Evolutionary conservation across 2,329 filamentous ascomycete species (phyloP), one percentile per base, ranked within the genome.

Genomic region (Cytospora schulzeri): DNA sequence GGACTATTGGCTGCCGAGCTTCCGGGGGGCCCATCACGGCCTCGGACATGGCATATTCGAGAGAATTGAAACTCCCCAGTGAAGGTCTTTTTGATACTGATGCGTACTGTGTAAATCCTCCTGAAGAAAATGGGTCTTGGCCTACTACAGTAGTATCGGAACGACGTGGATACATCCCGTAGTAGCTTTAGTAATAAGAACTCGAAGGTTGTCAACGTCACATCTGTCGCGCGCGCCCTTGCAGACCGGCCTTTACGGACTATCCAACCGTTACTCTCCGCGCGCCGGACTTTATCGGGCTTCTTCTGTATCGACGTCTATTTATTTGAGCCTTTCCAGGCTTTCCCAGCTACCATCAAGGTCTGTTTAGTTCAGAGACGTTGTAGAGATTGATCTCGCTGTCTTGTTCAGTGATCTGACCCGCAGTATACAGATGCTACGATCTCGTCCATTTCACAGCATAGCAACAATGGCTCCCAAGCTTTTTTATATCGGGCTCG

Each of bases 401-500:
- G 38, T 41, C 15, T n/a, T 19, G 17, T 19, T 41, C 38, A 8
- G 38, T 19, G 9, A 41, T n/a, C 22, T 22, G 26, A 29, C 3
- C 11, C 29, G 8, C 11, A 38, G 0, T n/a, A 19, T 12, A 4
- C 24, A 48, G 24, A 53, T 7, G 8, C 31, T 26, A 50, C 26
- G 9, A 35, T n/a, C 50, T 19, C 38, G 26, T 29, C 45, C 17
- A 54, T 50, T 28, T 6, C 11, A 62, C 19, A 9, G n/a, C 29
- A 24, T 24, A 35, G 29, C 67, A 75, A 66, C 7, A 8, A 87
- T 87, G 85, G 78, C 84, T 52, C 81, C 83, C 64, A 86, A 84
- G 76, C 72, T 95, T 59, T 83, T 92, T 70, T 96, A 88, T 87
- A 87, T 96, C 62, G 92, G 93, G 64, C 83, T 96, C 58, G 92